Conservation (phyloP, 2,329 filamentous ascomycete genomes). For the Dothidotthia symphoricarpi region DNA sequence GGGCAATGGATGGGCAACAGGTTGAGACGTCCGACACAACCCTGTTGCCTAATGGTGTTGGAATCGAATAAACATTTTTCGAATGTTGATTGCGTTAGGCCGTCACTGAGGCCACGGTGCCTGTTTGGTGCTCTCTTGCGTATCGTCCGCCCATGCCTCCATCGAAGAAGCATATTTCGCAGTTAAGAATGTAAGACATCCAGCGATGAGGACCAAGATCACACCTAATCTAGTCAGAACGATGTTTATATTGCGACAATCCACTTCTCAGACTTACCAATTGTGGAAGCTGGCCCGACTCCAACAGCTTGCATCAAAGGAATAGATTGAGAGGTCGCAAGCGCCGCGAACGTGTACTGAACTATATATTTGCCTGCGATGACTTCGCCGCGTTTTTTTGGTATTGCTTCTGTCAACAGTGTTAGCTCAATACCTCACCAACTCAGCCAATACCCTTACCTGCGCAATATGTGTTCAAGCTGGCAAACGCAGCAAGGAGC, state of each 20-base stretch:
- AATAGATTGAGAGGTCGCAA: conserved; percentile 22
- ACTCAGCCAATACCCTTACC: conserved; percentile 22
- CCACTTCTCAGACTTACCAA: conserved; percentile 6
- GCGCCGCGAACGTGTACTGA: conserved; percentile 31
- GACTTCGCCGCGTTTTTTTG: conserved; percentile 21
- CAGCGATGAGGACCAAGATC: conserved; percentile 10
- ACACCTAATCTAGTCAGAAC: conserved; percentile 4
- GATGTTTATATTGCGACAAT: background rate
- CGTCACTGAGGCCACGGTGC: background rate
- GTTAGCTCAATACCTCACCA: background rate
- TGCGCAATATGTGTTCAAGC: conserved; percentile 44
- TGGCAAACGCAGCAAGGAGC: conserved; percentile 42
- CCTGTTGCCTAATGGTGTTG: background rate
- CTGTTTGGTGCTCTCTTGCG: background rate
- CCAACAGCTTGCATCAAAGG: conserved; percentile 33
- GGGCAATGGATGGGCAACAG: conserved; percentile 7
- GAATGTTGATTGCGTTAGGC: too few relatives aligned
- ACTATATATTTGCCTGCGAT: conserved; percentile 37
- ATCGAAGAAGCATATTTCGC: conserved; percentile 11
- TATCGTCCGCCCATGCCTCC: conserved; percentile 13
- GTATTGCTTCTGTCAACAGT: conserved; percentile 20
- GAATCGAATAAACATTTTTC: background rate
- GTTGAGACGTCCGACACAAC: background rate
- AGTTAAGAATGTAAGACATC: conserved; percentile 10
- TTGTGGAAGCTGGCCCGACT: conserved; percentile 18